phyloP scores from a whole-genome alignment of 1,139 yeast species.

The Blastobotrys capitulatus region DNA sequence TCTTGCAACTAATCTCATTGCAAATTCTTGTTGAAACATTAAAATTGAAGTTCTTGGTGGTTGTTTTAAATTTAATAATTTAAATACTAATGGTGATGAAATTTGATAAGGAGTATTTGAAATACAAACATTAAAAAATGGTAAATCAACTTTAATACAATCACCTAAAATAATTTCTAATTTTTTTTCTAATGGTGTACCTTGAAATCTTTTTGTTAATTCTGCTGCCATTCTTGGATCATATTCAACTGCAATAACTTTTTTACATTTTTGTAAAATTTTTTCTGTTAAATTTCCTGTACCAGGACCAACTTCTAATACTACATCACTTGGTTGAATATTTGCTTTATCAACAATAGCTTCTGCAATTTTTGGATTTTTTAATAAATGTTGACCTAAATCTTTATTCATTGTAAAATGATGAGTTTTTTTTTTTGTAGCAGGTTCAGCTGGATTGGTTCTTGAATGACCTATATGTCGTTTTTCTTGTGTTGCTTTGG shows the following conservation, averaged over 20 bases:
- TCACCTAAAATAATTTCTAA: constrained; percentile 90
- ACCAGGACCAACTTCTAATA: constrained; percentile 98
- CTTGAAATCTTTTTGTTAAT: constrained; percentile 93
- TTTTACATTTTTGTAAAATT: constrained; percentile 84
- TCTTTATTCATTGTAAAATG: constrained; percentile 96
- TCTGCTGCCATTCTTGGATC: constrained; percentile 99
- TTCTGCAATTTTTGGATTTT: constrained; percentile 94
- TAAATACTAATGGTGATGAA: constrained; percentile 93
- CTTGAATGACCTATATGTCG: constrained; percentile 7
- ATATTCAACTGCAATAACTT: constrained; percentile 94
- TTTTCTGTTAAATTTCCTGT: constrained; percentile 96
- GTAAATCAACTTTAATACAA: constrained; percentile 91
- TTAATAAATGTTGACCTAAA: constrained; percentile 93
- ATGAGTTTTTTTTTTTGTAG: constrained; percentile 36
- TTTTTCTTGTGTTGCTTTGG: constrained; percentile 7
- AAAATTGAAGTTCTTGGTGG: constrained; percentile 95
- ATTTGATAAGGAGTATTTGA: constrained; percentile 98
- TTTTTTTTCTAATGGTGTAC: constrained; percentile 87
- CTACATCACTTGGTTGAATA: constrained; percentile 86
- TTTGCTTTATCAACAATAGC: constrained; percentile 97
- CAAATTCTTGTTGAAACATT: constrained; percentile 98
- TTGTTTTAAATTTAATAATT: constrained; percentile 78
- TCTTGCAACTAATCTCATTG: constrained; percentile 83
- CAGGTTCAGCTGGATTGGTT: neutral
- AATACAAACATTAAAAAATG: constrained; percentile 92